Conservation (phyloP, 805 yeast genomes). For the Yamadazyma paraphyllophila region DNA sequence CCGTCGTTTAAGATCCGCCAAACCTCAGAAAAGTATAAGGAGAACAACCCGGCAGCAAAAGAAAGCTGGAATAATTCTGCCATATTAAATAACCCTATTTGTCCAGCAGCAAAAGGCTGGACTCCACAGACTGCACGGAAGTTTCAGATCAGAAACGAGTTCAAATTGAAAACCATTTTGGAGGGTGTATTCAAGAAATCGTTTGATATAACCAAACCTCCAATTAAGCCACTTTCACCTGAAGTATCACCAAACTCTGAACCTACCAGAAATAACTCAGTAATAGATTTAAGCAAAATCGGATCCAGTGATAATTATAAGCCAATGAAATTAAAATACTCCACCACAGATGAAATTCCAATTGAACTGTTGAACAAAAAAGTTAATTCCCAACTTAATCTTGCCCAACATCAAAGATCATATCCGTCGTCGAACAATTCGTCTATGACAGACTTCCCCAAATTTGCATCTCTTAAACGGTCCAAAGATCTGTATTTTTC, state of each 20-base stretch:
- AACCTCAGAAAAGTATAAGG: constrained; percentile 13
- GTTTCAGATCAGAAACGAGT: constrained; percentile 31
- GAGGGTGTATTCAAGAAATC: constrained; percentile 35
- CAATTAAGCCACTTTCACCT: constrained; percentile 36
- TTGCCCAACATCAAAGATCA: constrained; percentile 17
- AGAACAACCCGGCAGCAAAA: constrained; percentile 4
- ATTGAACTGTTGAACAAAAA: constrained; percentile 36
- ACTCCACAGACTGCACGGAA: constrained; percentile 26
- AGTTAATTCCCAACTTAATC: constrained; percentile 39
- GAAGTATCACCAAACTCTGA: constrained; percentile 42
- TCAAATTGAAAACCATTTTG: constrained; percentile 35
- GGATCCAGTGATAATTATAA: constrained; percentile 35
- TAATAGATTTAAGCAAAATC: constrained; percentile 36
- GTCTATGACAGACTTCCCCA: constrained; percentile 17
- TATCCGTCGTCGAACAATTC: constrained; percentile 17
- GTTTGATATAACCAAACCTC: constrained; percentile 31
- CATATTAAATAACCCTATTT: constrained; percentile 25
- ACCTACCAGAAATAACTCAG: constrained; percentile 41
- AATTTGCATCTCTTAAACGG: constrained; percentile 15
- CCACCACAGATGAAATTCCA: constrained; percentile 38
- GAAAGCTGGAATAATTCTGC: constrained; percentile 11
- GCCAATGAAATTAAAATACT: constrained; percentile 39
- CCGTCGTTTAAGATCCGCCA: constrained; percentile 34
- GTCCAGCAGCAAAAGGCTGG: constrained; percentile 43
- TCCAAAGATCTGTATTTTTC: constrained; percentile 30